A percentile compares a stretch with the other conserved stretches of the same genome.
These are phyloP conservation scores for Trichaptum fuscoviolaceum DNA, from an alignment of 768 basidiomycete species.

Conservation along the genomic window DNA sequence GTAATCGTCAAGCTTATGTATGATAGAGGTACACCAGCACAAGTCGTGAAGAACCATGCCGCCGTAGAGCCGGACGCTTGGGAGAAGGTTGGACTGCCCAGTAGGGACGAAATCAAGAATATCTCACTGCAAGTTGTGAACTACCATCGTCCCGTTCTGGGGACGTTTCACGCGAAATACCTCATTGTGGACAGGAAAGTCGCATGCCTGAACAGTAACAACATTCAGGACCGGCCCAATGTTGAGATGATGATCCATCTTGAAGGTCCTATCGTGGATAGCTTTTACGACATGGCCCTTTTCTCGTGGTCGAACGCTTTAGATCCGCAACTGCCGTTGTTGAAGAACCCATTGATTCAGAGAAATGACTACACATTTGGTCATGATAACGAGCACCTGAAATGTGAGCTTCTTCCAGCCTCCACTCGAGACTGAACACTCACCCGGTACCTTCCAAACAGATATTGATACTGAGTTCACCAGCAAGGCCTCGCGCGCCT, in stretches of 20 bases:
- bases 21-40: conserved; percentile 58
- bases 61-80: conserved; percentile 42
- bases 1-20: conserved; percentile 66
- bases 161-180: conserved; percentile 71
- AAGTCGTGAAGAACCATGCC: conserved; percentile 43
- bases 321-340: conserved; percentile 39
- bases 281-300: conserved; percentile 65
- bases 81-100: conserved; percentile 45
- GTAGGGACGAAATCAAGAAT: conserved; percentile 50
- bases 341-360: conserved; percentile 26
- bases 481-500: conserved; percentile 30
- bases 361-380: conserved; percentile 37
- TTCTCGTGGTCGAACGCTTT: conserved; percentile 52
- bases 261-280: conserved; percentile 65
- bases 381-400: conserved; percentile 24
- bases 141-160: conserved; percentile 49
- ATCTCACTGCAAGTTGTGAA: conserved; percentile 58
- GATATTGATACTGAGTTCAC: conserved; percentile 36
- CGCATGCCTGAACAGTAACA: conserved; percentile 61
- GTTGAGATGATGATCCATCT: conserved; percentile 63
- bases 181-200: conserved; percentile 65
- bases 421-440: background rate
- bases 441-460: background rate
- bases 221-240: conserved; percentile 55
- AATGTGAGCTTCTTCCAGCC: conserved; percentile 9